These are phyloP conservation scores for Aurifilum marmelostoma DNA, from an alignment of 2,329 filamentous ascomycete species.

Conservation along the genomic window DNA sequence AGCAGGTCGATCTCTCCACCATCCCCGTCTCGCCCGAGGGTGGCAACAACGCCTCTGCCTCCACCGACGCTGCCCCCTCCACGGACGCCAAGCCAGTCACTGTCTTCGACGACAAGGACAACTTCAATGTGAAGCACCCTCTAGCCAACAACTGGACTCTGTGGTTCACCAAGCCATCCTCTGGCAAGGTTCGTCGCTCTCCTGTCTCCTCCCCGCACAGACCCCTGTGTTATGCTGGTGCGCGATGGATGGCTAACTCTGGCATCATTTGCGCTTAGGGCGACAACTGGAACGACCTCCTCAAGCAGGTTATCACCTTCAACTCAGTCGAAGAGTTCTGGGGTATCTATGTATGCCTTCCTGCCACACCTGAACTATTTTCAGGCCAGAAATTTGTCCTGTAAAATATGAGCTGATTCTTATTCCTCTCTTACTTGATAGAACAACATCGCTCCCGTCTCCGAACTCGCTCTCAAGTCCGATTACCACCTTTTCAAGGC, in stretches of 20 bases:
- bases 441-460: conserved; percentile 98
- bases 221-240: conserved; percentile 29
- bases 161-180: conserved; percentile 99
- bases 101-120: conserved; percentile 96
- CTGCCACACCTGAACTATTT: too few species aligned
- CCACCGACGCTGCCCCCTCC: conserved; percentile 47
- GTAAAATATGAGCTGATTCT: conserved; percentile 18
- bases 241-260: conserved; percentile 32
- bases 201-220: not conserved
- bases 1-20: conserved; percentile 69
- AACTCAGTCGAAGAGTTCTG: conserved; percentile 99
- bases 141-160: conserved; percentile 97
- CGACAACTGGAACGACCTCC: conserved; percentile 97
- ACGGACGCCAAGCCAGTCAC: conserved; percentile 72
- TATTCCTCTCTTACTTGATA: conserved; percentile 42
- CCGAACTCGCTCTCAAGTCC: conserved; percentile 94
- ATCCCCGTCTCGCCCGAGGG: conserved; percentile 70
- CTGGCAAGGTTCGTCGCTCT: conserved; percentile 76
- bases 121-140: conserved; percentile 99
- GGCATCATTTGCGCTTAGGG: conserved; percentile 58
- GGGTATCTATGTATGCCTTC: conserved; percentile 87
- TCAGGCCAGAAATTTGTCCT: conserved; percentile 10
- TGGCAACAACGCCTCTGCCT: conserved; percentile 56
- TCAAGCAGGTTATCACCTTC: conserved; percentile 99
- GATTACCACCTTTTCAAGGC: conserved; percentile 99